Base-by-base conservation (phyloP, 2,329 filamentous ascomycete genomes). In the Aspergillus intermedius region DNA sequence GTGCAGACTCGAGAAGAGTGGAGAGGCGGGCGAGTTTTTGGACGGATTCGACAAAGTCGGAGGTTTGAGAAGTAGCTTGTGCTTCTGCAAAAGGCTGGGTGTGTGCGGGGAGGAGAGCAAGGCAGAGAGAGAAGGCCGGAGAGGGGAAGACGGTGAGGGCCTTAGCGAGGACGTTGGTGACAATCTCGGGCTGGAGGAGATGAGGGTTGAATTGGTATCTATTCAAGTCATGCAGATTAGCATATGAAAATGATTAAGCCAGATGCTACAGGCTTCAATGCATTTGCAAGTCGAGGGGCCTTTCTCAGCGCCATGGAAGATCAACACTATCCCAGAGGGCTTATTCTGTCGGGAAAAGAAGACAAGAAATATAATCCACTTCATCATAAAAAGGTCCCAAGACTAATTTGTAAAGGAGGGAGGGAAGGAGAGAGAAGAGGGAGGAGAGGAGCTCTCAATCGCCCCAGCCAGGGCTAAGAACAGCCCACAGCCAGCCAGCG, bases 181-280 rank as follows among this genome's bases (percentile, higher is more conserved):
- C 90, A 66, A 91, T 89, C 74, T 98, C 93, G 67, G 95, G 88
- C 77, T 93, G 91, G 68, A 91, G 84, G 62, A 95, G 88, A 78
- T 97, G 91, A 46, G 93, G 93, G 82, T 98, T 98, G 77, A 98
- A 95, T 77, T 98, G 94, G 81, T 98, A 98, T 58, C 93, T 98
- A 62, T 53, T 4, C 15, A 44, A 50, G 54, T 51, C 50, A 30
- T 3, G 25, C 25, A 30, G 9, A 12, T 30, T 30, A 30, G 25
- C 25, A 30, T 10, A 30, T 30, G 9, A 30, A 12, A 30, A 12
- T 30, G 4, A 30, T 30, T 4, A 9, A 30, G 2, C 9, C 25
- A 30, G 9, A 30, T 30, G 25, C 25, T 30, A 30, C 10, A 30
- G 25, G 25, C 25, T 37, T 37, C n/a, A 19, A n/a, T 37, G 34